Evolutionary conservation across 495 filamentous ascomycete genomes (phyloP).

Genomic region (Talaromyces thailandensis): DNA sequence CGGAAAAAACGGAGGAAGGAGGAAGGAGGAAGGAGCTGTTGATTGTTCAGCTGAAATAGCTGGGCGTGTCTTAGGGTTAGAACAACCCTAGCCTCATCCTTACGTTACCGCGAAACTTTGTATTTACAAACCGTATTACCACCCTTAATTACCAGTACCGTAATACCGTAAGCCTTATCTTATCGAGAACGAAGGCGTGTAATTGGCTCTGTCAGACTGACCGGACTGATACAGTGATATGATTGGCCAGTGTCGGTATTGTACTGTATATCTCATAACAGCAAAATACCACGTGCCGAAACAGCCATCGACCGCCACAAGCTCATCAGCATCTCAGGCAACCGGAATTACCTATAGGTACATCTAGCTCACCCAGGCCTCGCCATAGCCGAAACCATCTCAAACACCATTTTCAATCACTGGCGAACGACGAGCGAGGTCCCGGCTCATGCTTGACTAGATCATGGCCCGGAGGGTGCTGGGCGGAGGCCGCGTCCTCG

Average conservation of each 20-base stretch:
- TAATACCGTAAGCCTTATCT: background rate
- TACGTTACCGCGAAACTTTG: background rate
- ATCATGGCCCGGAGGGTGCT: constrained; percentile 76
- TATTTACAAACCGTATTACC: background rate
- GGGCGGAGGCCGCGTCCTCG: constrained; percentile 81
- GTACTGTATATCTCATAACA: background rate
- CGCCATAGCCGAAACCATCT: background rate
- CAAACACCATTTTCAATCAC: background rate
- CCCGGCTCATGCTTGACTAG: constrained; percentile 9
- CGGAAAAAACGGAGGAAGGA: too few species aligned
- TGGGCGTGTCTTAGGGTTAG: background rate
- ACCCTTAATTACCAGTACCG: too few species aligned
- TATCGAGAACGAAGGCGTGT: background rate
- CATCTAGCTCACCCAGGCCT: background rate
- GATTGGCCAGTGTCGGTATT: background rate
- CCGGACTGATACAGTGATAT: too few species aligned
- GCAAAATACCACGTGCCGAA: background rate
- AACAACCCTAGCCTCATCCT: background rate
- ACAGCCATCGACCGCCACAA: background rate
- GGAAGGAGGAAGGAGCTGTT: background rate
- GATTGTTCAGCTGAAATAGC: background rate
- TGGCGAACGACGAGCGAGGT: background rate
- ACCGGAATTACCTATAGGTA: background rate
- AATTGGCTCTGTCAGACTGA: background rate
- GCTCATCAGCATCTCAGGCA: background rate